Evolutionary conservation across 768 basidiomycete species (phyloP).

Genomic region (Mycena crocata): DNA sequence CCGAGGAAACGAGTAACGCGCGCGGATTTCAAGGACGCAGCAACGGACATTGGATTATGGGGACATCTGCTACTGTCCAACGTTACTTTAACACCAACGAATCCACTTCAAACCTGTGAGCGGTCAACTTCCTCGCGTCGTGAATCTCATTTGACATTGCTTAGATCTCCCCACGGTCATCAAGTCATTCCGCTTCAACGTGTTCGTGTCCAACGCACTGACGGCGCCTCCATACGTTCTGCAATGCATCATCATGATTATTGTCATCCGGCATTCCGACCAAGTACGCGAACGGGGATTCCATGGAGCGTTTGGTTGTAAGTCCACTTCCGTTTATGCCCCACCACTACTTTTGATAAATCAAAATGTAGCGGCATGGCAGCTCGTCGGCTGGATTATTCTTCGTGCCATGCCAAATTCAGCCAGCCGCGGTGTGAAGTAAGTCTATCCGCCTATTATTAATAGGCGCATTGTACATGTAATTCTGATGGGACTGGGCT

Average conservation of each 20-base stretch:
- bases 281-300: constrained; percentile 47
- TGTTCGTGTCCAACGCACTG: constrained; percentile 50
- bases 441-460: background rate
- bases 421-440: constrained; percentile 45
- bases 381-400: constrained; percentile 50
- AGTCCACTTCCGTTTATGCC: background rate
- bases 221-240: constrained; percentile 52
- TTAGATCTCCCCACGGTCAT: constrained; percentile 54
- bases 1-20: constrained; percentile 46
- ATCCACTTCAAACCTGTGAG: constrained; percentile 51
- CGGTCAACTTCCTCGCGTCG: background rate
- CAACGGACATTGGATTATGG: constrained; percentile 50
- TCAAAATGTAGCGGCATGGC: constrained; percentile 48
- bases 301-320: constrained; percentile 51
- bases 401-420: constrained; percentile 44
- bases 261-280: constrained; percentile 48
- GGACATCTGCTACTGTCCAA: constrained; percentile 51
- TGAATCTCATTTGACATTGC: background rate
- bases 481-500: background rate
- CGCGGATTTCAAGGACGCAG: constrained; percentile 50
- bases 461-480: background rate
- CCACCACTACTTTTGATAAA: background rate
- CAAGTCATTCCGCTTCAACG: constrained; percentile 51
- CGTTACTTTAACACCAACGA: constrained; percentile 50
- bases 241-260: constrained; percentile 47